A percentile compares a stretch with the other conserved stretches of the same genome.
These are phyloP conservation scores for Aspergillus tamarii DNA, from an alignment of 2,329 filamentous ascomycete genomes.

Conservation along the genomic window DNA sequence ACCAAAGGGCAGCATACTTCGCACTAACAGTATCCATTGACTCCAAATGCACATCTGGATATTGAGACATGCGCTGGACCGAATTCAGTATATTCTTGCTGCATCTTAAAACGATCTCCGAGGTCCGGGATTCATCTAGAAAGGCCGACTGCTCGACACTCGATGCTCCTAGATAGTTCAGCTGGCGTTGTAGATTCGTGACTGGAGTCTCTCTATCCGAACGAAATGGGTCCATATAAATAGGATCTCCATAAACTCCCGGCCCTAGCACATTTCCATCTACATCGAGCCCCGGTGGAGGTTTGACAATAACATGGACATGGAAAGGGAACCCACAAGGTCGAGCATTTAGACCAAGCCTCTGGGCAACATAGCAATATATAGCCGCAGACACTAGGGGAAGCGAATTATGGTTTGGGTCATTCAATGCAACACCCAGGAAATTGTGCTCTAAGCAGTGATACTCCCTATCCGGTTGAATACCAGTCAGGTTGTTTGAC, in stretches of 20 bases:
- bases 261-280: conserved; percentile 50
- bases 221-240: conserved; percentile 85
- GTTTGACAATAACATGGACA: conserved; percentile 76
- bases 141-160: conserved; percentile 51
- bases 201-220: conserved; percentile 68
- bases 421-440: conserved; percentile 77
- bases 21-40: conserved; percentile 62
- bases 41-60: conserved; percentile 30
- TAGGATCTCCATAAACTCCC: conserved; percentile 50
- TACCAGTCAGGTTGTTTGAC: conserved; percentile 68
- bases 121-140: conserved; percentile 65
- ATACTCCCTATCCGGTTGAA: conserved; percentile 70
- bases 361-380: conserved; percentile 76
- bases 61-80: conserved; percentile 56
- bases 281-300: conserved; percentile 62
- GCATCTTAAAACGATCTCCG: conserved; percentile 73
- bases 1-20: conserved; percentile 76
- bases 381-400: conserved; percentile 87
- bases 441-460: conserved; percentile 84
- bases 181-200: conserved; percentile 60
- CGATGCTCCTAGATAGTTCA: conserved; percentile 57
- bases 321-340: conserved; percentile 84
- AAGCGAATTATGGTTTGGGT: conserved; percentile 74
- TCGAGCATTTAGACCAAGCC: conserved; percentile 73
- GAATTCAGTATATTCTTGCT: conserved; percentile 81